A percentile compares a stretch with the other conserved stretches of the same genome.
Conservation (phyloP, 768 basidiomycete species). For the Rubroboletus pulcherrimus region DNA sequence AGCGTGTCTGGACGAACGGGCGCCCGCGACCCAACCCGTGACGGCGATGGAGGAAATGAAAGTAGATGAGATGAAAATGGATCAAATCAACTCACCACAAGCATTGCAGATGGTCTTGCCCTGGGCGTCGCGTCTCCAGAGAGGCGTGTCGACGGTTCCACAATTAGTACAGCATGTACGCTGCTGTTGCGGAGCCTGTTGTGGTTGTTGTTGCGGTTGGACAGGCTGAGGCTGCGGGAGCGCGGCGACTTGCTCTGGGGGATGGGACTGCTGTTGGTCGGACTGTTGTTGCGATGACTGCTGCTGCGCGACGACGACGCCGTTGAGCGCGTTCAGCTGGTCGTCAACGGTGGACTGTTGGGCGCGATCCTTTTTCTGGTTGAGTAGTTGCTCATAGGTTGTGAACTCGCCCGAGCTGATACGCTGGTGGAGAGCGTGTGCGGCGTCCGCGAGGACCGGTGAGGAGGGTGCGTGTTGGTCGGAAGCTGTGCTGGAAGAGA, state of each 20-base stretch:
- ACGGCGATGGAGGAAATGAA: slow-evolving; percentile 31
- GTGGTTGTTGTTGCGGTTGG: slow-evolving; percentile 21
- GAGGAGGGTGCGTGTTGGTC: slow-evolving; percentile 29
- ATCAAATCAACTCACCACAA: slow-evolving; percentile 63
- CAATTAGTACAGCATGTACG: slow-evolving; percentile 63
- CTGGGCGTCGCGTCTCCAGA: slow-evolving; percentile 79
- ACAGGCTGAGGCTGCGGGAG: slow-evolving; percentile 24
- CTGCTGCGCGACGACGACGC: slow-evolving; percentile 15
- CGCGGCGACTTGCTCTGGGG: slow-evolving; percentile 27
- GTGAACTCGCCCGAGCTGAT: slow-evolving; percentile 28
- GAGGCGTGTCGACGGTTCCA: slow-evolving; percentile 71
- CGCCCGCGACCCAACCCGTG: slow-evolving; percentile 35
- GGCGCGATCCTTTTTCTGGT: slow-evolving; percentile 30
- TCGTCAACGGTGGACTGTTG: slow-evolving; percentile 19
- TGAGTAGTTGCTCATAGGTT: slow-evolving; percentile 30
- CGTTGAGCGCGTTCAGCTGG: slow-evolving; percentile 5
- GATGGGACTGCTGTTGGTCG: slow-evolving; percentile 14
- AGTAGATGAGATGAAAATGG: slow-evolving; percentile 33
- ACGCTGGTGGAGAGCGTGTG: slow-evolving; percentile 28
- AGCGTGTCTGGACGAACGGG: slow-evolving; percentile 25
- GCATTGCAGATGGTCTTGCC: slow-evolving; percentile 88
- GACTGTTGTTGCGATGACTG: slow-evolving; percentile 9
- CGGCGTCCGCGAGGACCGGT: slow-evolving; percentile 20
- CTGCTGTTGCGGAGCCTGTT: slow-evolving; percentile 36
- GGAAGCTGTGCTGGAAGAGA: slow-evolving; percentile 31